Evolutionary conservation across 768 basidiomycete genomes (phyloP).

Genomic region (Russula emetica): DNA sequence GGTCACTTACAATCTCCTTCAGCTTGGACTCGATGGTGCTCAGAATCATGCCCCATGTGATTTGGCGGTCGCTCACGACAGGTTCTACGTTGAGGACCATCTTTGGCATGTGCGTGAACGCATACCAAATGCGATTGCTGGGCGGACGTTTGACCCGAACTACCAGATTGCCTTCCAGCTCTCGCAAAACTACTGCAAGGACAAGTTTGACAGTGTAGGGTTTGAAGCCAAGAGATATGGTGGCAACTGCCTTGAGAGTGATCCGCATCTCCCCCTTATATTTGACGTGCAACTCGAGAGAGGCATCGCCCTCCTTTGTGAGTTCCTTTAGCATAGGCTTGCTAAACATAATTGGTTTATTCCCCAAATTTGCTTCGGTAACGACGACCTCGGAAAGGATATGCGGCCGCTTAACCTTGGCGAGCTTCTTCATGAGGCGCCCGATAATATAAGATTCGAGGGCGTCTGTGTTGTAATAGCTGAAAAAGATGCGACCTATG

Average conservation of each 20-base stretch:
- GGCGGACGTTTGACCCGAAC: conserved; percentile 93
- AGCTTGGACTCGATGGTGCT: conserved; percentile 85
- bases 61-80: conserved; percentile 89
- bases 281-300: conserved; percentile 77
- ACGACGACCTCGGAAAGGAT: conserved; percentile 85
- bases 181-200: conserved; percentile 81
- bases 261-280: conserved; percentile 89
- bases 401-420: conserved; percentile 83
- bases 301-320: conserved; percentile 88
- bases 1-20: conserved; percentile 69
- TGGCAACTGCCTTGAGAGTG: conserved; percentile 84
- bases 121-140: conserved; percentile 93
- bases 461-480: conserved; percentile 76
- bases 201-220: conserved; percentile 87
- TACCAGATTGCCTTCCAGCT: conserved; percentile 86
- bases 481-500: conserved; percentile 88
- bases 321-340: conserved; percentile 99
- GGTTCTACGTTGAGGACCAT: conserved; percentile 90
- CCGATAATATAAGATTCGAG: conserved; percentile 84
- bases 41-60: conserved; percentile 90
- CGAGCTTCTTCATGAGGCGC: conserved; percentile 88
- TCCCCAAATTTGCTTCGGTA: conserved; percentile 85
- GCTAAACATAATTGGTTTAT: conserved; percentile 78
- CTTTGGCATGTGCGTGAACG: conserved; percentile 83
- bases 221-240: conserved; percentile 85